A percentile compares a stretch with the other conserved stretches of the same genome.
phyloP scores from a whole-genome alignment of 345 rosid genomes.

The Syzygium grande region DNA sequence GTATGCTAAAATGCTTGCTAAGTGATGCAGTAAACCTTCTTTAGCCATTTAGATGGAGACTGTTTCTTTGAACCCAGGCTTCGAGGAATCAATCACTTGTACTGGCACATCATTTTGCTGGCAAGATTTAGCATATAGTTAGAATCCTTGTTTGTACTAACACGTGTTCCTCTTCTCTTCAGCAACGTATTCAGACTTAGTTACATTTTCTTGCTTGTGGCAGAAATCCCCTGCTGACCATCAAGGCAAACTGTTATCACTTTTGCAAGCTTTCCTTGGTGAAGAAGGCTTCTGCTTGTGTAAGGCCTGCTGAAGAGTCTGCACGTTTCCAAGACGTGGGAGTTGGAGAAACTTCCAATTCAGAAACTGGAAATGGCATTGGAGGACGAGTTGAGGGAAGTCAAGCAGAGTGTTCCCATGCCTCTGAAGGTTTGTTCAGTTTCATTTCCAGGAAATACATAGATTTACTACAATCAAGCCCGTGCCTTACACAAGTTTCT shows the following conservation, averaged over 20 bases:
- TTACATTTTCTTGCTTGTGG: not conserved
- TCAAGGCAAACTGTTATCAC: slow-evolving; percentile 65
- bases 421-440: slow-evolving; percentile 28
- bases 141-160: not conserved
- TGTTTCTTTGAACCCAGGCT: not conserved
- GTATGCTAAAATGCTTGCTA: not conserved
- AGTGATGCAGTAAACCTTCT: not conserved
- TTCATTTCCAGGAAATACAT: not conserved
- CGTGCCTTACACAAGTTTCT: not conserved
- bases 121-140: not conserved
- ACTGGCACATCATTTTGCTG: not conserved
- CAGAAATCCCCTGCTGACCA: slow-evolving; percentile 51
- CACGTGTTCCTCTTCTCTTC: not conserved
- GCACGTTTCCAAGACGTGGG: slow-evolving; percentile 11
- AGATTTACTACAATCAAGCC: not conserved
- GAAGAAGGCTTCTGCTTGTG: slow-evolving; percentile 34
- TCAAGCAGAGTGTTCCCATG: slow-evolving; percentile 15
- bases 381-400: slow-evolving; percentile 9
- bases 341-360: slow-evolving; percentile 5
- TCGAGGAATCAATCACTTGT: not conserved
- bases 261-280: slow-evolving; percentile 93
- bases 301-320: slow-evolving; percentile 13
- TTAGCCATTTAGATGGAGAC: not conserved
- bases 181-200: not conserved
- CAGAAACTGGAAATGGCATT: slow-evolving; percentile 13